These are phyloP conservation scores for Cenchrus americanus DNA, from an alignment of 176 grass and related monocot genomes.

Conservation along the genomic window DNA sequence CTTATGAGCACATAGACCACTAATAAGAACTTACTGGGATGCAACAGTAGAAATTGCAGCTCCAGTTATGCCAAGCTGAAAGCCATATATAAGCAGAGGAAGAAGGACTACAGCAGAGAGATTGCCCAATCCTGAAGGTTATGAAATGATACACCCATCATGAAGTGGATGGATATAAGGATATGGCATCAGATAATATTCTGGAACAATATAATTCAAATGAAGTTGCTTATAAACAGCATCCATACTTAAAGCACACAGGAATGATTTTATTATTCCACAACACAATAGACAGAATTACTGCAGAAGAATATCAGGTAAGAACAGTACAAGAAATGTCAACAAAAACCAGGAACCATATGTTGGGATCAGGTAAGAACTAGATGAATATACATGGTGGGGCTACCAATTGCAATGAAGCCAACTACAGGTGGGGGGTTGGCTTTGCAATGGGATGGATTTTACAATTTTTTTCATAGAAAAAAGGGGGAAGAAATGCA, in stretches of 20 bases:
- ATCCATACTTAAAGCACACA: conserved; percentile 21
- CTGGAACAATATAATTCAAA: conserved; percentile 23
- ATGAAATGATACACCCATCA: conserved; percentile 24
- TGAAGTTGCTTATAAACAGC: conserved; percentile 14
- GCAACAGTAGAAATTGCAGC: conserved; percentile 70
- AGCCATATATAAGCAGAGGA: conserved; percentile 67
- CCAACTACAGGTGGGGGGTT: neutral
- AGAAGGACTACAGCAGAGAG: conserved; percentile 59
- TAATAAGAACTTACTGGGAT: conserved; percentile 67
- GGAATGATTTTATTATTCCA: neutral
- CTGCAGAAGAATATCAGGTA: neutral
- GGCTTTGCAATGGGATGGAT: neutral
- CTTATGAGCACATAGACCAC: conserved; percentile 1
- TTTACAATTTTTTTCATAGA: neutral
- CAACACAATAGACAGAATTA: neutral
- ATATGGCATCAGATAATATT: conserved; percentile 11
- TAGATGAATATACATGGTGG: neutral
- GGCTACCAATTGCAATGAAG: neutral
- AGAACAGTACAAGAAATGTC: neutral
- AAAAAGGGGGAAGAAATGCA: neutral
- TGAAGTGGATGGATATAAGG: conserved; percentile 10
- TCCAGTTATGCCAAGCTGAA: conserved; percentile 64
- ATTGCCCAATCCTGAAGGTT: conserved; percentile 61
- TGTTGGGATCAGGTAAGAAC: no score
- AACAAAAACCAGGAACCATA: neutral